phyloP scores from a whole-genome alignment of 345 rosid genomes.

The Linum usitatissimum region DNA sequence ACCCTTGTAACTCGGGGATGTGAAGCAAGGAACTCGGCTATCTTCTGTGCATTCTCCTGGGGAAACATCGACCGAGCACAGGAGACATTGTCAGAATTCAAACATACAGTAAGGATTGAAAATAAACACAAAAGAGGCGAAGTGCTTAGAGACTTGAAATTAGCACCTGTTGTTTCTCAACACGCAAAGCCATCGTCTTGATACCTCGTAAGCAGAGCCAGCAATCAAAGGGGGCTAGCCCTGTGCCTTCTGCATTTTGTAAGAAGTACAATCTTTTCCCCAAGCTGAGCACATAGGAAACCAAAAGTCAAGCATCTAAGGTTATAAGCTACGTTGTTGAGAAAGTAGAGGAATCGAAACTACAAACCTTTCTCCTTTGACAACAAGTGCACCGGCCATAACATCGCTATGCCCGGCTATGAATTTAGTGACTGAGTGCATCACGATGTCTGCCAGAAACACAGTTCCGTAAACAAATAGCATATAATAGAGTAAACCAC shows the following conservation, averaged over 20 bases:
- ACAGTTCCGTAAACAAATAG: slow-evolving; percentile 14
- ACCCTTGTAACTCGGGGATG: slow-evolving; percentile 83
- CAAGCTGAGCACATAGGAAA: slow-evolving; percentile 37
- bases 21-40: slow-evolving; percentile 67
- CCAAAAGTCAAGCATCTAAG: background rate
- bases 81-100: slow-evolving; percentile 5
- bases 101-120: background rate
- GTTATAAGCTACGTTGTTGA: too few species aligned
- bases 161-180: slow-evolving; percentile 87
- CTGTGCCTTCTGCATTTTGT: slow-evolving; percentile 94
- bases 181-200: slow-evolving; percentile 87
- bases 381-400: slow-evolving; percentile 97
- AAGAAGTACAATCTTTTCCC: slow-evolving; percentile 76
- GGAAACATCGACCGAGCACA: slow-evolving; percentile 2
- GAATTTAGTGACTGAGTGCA: slow-evolving; percentile 96
- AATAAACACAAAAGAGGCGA: slow-evolving; percentile 2
- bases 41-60: slow-evolving; percentile 81
- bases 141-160: slow-evolving; percentile 3
- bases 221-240: slow-evolving; percentile 92
- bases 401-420: slow-evolving; percentile 90
- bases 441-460: slow-evolving; percentile 61
- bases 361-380: slow-evolving; percentile 72
- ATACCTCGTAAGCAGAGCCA: slow-evolving; percentile 91
- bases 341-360: background rate
- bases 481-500: background rate